Percentiles rank a stretch among this genome's conserved stretches.
phyloP scores from a whole-genome alignment of 1,284 basidiomycete genomes.

The Ustilago sp. region DNA sequence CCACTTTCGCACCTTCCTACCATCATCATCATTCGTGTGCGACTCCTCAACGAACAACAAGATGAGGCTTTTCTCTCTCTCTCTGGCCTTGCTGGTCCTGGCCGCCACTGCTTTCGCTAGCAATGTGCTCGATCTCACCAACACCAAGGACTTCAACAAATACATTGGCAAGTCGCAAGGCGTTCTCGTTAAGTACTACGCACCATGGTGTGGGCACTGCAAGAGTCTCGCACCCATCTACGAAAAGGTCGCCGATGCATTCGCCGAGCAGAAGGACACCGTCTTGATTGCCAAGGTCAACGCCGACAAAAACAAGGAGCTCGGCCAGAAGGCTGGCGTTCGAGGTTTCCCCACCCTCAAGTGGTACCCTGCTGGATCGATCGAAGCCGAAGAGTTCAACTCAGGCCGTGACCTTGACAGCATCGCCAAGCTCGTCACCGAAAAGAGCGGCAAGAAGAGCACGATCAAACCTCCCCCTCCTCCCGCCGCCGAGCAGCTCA shows the following conservation, averaged over 20 bases:
- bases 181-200: constrained; percentile 66
- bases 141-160: constrained; percentile 59
- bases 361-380: constrained; percentile 79
- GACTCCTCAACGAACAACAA: constrained; percentile 10
- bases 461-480: constrained; percentile 85
- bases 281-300: constrained; percentile 92
- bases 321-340: constrained; percentile 78
- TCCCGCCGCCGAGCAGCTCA: constrained; percentile 78
- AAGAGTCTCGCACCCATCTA: constrained; percentile 87
- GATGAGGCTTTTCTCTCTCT: constrained; percentile 39
- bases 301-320: constrained; percentile 83
- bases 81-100: constrained; percentile 36
- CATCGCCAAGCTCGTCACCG: constrained; percentile 79
- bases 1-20: neutral
- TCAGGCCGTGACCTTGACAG: constrained; percentile 84
- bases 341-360: constrained; percentile 90
- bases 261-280: constrained; percentile 77
- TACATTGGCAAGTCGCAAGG: constrained; percentile 57
- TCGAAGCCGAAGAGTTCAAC: constrained; percentile 78
- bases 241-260: constrained; percentile 89
- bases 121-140: constrained; percentile 65
- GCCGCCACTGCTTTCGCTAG: constrained; percentile 41
- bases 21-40: constrained; percentile 14
- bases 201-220: constrained; percentile 70
- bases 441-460: constrained; percentile 83